Evolutionary conservation across 768 basidiomycete genomes (phyloP), one percentile per base, ranked within the genome.

Genomic region (Russula earlei): DNA sequence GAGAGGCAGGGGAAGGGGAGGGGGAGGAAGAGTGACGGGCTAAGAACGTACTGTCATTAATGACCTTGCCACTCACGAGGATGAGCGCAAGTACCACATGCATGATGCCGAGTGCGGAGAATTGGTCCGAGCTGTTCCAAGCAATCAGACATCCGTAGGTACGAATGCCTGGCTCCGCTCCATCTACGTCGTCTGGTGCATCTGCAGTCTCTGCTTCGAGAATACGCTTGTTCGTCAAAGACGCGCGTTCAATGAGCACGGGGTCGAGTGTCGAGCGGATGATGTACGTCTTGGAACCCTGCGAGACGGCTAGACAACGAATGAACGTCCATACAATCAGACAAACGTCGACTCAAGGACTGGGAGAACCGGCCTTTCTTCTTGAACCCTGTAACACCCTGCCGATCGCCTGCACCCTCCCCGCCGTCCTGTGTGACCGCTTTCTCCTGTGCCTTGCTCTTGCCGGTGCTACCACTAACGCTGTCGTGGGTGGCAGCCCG

Each of bases 61-160:
- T 74, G 14, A 80, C 77, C 10, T 85, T 73, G 43, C 90, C 90
- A 60, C 80, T 83, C 42, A 85, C 86, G n/a, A 98, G 75, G 45
- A 98, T 83, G 22, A 96, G 72, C 0, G 85, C 82, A 9, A 97
- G 79, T 36, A 97, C 77, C 15, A 90, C 80, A 53, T 91, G 86
- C 15, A 93, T 74, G 5, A 96, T 69, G 8, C 92, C 94, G 24
- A 87, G 66, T 2, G 78, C 64, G 2, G 77, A 84, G 1, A 91
- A 72, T 59, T 93, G 77, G 66, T 91, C 82, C 12, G 73, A 66
- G 51, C 71, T 74, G 56, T 79, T 84, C 84, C 86, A 90, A 0
- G 84, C 81, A 43, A 92, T 73, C 62, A 91, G 75, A 52, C 81
- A 84, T 0, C 89, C 89, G 49, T 82, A 79, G 17, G 70, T 74